Base-by-base conservation (phyloP, 805 yeast genomes). In the Schwanniomyces yamadae region DNA sequence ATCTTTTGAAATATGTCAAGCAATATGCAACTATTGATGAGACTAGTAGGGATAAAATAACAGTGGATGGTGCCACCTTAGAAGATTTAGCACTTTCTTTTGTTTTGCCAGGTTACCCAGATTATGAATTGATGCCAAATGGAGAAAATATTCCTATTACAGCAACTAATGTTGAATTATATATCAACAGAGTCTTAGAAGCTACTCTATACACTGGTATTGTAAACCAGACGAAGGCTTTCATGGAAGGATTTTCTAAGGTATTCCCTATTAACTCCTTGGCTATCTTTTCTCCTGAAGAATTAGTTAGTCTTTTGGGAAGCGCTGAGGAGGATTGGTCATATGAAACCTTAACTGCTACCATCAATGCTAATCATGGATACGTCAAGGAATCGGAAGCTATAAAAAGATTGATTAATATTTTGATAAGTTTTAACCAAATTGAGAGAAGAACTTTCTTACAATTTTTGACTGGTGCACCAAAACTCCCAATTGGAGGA, bases 401-500 rank as follows among this genome's bases (percentile, higher is more conserved):
- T 0, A 77, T 91, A 3, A 73, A 70, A 39, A 68, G 74, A 37
- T 61, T 93, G 28, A 57, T 89, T n/a, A 68, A 69, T 23, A 68
- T 86, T 1, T 67, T 93, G 75, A 54, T 75, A 3, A 63, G 65
- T 5, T 82, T 89, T 42, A 53, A 60, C 20, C 46, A 48, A 2
- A 55, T 61, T 1, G 84, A 88, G 42, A 78, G 84, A 42, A 70
- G 97, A 23, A 61, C 71, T 22, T 91, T 91, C 52, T 61, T 89
- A 30, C 95, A 87, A 57, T 91, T 91, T 57, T 65, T 90, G 42
- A 91, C 98, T 0, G 98, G 98, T 0, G 80, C 96, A 1, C 96
- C 98, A 5, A 86, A 82, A 44, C 61, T 93, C 31, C 99, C 99
- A 1, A 76, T 88, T 52, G 98, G 98, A 1, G 98, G 98, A 0